Evolutionary conservation across 1,284 basidiomycete species (phyloP).

Genomic region (Papiliotrema laurentii): DNA sequence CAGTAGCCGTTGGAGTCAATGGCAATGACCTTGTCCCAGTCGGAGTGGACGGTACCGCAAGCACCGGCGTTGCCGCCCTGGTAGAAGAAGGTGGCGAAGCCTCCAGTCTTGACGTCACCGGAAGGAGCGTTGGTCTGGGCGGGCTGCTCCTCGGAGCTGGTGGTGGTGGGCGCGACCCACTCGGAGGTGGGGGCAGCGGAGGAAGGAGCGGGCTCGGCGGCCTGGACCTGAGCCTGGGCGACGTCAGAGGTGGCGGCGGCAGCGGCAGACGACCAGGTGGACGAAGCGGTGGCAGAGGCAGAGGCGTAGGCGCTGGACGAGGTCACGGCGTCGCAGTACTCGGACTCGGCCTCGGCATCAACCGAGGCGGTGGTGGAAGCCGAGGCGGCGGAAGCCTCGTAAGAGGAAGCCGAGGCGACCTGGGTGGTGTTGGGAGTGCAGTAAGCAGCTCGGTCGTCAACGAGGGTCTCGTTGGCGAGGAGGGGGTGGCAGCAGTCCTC

Average conservation of each 20-base stretch:
- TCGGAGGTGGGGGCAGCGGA: constrained; percentile 11
- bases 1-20: constrained; percentile 33
- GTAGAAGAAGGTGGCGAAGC: constrained; percentile 62
- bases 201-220: background rate
- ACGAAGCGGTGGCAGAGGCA: constrained; percentile 15
- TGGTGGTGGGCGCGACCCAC: constrained; percentile 15
- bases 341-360: constrained; percentile 20
- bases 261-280: too few relatives aligned
- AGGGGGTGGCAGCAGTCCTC: constrained; percentile 58
- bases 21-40: constrained; percentile 66
- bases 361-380: constrained; percentile 12
- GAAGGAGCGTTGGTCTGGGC: constrained; percentile 19
- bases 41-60: constrained; percentile 64
- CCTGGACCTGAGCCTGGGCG: constrained; percentile 9
- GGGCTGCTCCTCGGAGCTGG: constrained; percentile 16
- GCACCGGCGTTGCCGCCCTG: constrained; percentile 65
- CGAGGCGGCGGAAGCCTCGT: constrained; percentile 14
- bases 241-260: constrained; percentile 16
- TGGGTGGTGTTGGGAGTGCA: constrained; percentile 51
- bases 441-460: constrained; percentile 52
- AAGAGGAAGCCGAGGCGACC: constrained; percentile 23
- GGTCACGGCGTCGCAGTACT: constrained; percentile 25
- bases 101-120: constrained; percentile 28
- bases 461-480: constrained; percentile 52
- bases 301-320: constrained; percentile 16